Evolutionary conservation across 2,329 filamentous ascomycete species (phyloP).

Genomic region (Fusarium goolgardi): DNA sequence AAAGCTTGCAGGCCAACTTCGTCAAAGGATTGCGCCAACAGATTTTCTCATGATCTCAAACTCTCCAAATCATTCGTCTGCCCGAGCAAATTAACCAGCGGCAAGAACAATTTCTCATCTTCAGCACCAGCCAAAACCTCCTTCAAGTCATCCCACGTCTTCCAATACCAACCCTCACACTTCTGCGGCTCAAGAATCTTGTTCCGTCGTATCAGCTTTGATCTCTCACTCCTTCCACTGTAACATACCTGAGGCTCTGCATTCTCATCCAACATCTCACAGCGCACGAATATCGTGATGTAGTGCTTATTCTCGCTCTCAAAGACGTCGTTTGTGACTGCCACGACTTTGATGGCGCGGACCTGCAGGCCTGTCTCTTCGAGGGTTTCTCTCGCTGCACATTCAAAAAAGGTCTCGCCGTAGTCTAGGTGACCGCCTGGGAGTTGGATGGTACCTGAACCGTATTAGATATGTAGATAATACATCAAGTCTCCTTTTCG

Average conservation of each 20-base stretch:
- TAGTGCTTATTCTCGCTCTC: conserved; percentile 73
- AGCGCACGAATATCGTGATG: conserved; percentile 76
- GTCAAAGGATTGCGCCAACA: no score
- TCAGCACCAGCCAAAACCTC: conserved; percentile 35
- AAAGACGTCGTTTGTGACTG: conserved; percentile 76
- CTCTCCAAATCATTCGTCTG: conserved; percentile 38
- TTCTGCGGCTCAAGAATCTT: conserved; percentile 62
- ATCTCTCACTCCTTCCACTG: background rate
- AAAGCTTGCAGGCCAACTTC: no score
- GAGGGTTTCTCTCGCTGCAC: conserved; percentile 73
- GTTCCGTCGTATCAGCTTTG: background rate
- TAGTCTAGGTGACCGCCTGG: conserved; percentile 82
- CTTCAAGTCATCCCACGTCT: conserved; percentile 57
- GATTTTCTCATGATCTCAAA: conserved; percentile 19
- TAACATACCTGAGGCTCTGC: conserved; percentile 65
- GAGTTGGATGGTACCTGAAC: conserved; percentile 69
- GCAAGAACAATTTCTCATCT: conserved; percentile 50
- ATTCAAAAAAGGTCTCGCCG: conserved; percentile 70
- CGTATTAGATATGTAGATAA: fast-evolving
- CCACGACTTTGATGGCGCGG: conserved; percentile 63
- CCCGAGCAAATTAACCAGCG: conserved; percentile 49
- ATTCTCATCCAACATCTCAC: conserved; percentile 58
- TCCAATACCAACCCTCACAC: conserved; percentile 64
- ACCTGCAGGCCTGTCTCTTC: conserved; percentile 78
- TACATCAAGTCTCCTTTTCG: background rate